A percentile compares a stretch with the other conserved stretches of the same genome.
phyloP scores from a whole-genome alignment of 306 rosid genomes.

The Gynostemma pentaphyllum region DNA sequence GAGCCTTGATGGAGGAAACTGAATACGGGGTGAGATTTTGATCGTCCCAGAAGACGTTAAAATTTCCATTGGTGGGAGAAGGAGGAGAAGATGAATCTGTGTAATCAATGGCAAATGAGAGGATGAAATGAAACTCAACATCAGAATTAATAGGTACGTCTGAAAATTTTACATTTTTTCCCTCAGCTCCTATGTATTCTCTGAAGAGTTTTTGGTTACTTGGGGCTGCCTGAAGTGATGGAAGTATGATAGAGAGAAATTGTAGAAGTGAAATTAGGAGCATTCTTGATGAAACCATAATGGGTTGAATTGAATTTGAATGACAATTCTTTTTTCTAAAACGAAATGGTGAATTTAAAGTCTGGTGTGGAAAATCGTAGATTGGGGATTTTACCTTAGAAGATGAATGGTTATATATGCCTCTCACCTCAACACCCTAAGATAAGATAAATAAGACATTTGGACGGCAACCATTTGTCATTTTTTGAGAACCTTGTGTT shows the following conservation, averaged over 20 bases:
- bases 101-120: constrained; percentile 67
- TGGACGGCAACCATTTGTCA: neutral
- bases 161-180: constrained; percentile 35
- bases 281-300: constrained; percentile 7
- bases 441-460: no score
- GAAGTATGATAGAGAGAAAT: constrained; percentile 1
- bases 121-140: constrained; percentile 66
- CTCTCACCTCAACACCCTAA: no score
- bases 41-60: constrained; percentile 59
- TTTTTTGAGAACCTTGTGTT: no score
- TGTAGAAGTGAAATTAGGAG: constrained; percentile 2
- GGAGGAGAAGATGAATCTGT: constrained; percentile 35
- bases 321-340: neutral
- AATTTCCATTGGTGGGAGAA: constrained; percentile 59
- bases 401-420: neutral
- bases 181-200: constrained; percentile 77
- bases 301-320: neutral
- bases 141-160: constrained; percentile 53
- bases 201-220: constrained; percentile 34
- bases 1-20: constrained; percentile 42
- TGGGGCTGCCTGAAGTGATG: constrained; percentile 11
- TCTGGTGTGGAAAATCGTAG: no score
- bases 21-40: constrained; percentile 48
- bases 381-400: neutral
- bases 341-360: neutral